These are phyloP conservation scores for Metschnikowia santaceciliae DNA, from an alignment of 805 yeast genomes.

Conservation along the genomic window DNA sequence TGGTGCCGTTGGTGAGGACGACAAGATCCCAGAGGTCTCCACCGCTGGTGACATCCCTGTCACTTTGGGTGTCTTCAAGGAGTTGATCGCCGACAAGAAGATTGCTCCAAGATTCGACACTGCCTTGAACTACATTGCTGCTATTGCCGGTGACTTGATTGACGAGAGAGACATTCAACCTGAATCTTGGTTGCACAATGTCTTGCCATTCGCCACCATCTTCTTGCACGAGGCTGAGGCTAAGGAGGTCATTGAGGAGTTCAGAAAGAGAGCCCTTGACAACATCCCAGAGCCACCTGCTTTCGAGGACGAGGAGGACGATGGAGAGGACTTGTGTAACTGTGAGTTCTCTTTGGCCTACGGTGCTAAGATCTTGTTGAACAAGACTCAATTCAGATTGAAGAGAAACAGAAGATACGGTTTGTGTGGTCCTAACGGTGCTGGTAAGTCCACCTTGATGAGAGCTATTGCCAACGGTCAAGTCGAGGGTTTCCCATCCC, in stretches of 20 bases:
- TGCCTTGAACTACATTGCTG: slow-evolving; percentile 81
- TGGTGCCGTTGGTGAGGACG: slow-evolving; percentile 92
- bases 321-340: slow-evolving; percentile 99
- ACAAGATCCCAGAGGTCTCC: slow-evolving; percentile 92
- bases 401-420: slow-evolving; percentile 99
- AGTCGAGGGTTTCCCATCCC: slow-evolving; percentile 99
- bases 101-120: slow-evolving; percentile 72
- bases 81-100: slow-evolving; percentile 64
- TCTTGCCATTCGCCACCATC: slow-evolving; percentile 92
- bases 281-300: slow-evolving; percentile 96
- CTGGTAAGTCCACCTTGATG: slow-evolving; percentile 66
- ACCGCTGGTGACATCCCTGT: slow-evolving; percentile 96
- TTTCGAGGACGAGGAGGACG: slow-evolving; percentile 96
- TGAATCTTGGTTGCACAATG: slow-evolving; percentile 81
- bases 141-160: slow-evolving; percentile 97
- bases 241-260: slow-evolving; percentile 84
- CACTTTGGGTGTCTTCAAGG: slow-evolving; percentile 76
- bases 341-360: slow-evolving; percentile 99
- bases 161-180: slow-evolving; percentile 95
- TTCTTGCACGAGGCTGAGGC: slow-evolving; percentile 93
- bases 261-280: slow-evolving; percentile 94
- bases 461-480: slow-evolving; percentile 96
- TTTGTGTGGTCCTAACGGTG: slow-evolving; percentile 68
- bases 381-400: slow-evolving; percentile 98
- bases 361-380: slow-evolving; percentile 99